phyloP scores from a whole-genome alignment of 345 rosid species.

The Triadica sebifera region DNA sequence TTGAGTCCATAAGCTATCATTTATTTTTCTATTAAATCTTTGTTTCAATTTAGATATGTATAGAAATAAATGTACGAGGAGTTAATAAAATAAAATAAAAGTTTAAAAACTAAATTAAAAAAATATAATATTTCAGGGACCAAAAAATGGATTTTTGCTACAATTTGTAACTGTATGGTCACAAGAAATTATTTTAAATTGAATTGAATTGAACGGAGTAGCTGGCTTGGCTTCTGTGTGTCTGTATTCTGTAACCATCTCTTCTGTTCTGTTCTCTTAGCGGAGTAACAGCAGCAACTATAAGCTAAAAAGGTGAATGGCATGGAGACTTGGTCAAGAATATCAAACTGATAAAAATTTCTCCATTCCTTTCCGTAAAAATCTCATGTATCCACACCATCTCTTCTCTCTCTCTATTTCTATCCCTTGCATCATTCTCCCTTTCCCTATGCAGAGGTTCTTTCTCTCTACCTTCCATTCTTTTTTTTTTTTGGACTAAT shows the following conservation, averaged over 20 bases:
- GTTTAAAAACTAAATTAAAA: too few relatives aligned
- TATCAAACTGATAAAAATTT: background rate
- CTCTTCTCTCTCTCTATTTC: conserved; percentile 13
- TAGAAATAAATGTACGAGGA: too few relatives aligned
- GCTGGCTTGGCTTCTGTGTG: background rate
- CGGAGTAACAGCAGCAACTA: background rate
- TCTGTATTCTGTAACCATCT: background rate
- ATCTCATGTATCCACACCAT: background rate
- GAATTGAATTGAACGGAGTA: too few relatives aligned
- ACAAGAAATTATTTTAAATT: too few relatives aligned
- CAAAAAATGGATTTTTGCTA: too few relatives aligned
- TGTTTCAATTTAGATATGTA: too few relatives aligned
- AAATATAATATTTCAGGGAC: too few relatives aligned
- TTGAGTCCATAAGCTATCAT: too few relatives aligned
- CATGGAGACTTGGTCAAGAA: background rate
- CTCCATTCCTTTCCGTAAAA: background rate
- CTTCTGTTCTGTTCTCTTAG: background rate
- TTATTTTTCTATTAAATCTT: too few relatives aligned
- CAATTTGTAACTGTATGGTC: too few relatives aligned
- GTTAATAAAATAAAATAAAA: too few relatives aligned
- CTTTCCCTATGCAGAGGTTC: conserved; percentile 48
- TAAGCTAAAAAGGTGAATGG: background rate
- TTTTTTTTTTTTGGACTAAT: background rate
- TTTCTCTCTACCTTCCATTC: conserved; percentile 8
- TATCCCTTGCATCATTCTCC: conserved; percentile 24